Conservation (phyloP, 305 asterid genomes). For the Fraxinus velutina region DNA sequence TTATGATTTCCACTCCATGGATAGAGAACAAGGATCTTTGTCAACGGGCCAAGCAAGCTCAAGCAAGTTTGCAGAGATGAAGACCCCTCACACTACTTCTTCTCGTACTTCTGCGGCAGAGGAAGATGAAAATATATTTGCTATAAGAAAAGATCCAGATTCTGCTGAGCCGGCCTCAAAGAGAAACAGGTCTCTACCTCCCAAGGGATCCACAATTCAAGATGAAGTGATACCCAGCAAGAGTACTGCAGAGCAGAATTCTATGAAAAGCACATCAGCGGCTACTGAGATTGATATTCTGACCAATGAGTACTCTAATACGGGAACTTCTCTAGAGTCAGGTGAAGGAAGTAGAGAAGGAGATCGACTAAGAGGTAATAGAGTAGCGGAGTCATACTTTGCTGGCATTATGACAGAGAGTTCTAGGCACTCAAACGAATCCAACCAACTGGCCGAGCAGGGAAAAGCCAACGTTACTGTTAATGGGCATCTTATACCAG, state of each 20-base stretch:
- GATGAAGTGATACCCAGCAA: slow-evolving; percentile 36
- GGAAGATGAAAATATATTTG: slow-evolving; percentile 28
- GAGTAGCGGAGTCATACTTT: slow-evolving; percentile 46
- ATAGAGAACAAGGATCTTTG: slow-evolving; percentile 33
- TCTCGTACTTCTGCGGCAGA: slow-evolving; percentile 47
- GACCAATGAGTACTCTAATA: slow-evolving; percentile 60
- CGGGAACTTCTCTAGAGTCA: slow-evolving; percentile 76
- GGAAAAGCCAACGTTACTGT: slow-evolving; percentile 56
- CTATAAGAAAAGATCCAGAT: slow-evolving; percentile 19
- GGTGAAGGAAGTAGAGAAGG: slow-evolving; percentile 54
- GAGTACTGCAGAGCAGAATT: slow-evolving; percentile 28
- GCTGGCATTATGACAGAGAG: slow-evolving; percentile 51
- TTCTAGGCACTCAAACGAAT: slow-evolving; percentile 37
- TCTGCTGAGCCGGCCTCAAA: slow-evolving; percentile 22
- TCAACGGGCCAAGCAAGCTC: slow-evolving; percentile 32
- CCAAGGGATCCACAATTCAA: slow-evolving; percentile 41
- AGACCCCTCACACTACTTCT: slow-evolving; percentile 39
- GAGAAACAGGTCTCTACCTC: slow-evolving; percentile 31
- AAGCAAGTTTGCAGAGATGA: slow-evolving; percentile 31
- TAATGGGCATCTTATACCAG: slow-evolving; percentile 65
- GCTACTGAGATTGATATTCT: slow-evolving; percentile 79
- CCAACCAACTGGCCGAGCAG: slow-evolving; percentile 30
- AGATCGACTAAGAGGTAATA: slow-evolving; percentile 39
- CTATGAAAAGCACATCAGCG: slow-evolving; percentile 41
- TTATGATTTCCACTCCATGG: slow-evolving; percentile 55